Base-by-base conservation (phyloP, 768 basidiomycete genomes). In the Trametes cubensis region DNA sequence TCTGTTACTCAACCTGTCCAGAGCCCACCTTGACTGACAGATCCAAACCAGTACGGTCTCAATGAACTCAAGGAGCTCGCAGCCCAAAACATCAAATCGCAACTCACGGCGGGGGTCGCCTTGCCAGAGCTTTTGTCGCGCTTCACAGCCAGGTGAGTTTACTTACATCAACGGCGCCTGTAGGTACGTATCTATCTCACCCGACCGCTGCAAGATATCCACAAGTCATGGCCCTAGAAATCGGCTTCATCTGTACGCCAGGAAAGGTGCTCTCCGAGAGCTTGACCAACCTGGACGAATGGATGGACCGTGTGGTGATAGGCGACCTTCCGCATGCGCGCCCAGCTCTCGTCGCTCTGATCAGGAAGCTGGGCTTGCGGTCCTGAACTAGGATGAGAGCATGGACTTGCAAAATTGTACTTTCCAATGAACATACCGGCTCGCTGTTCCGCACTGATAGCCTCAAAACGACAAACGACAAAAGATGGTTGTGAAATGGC, bases 311-410 rank as follows among this genome's bases (percentile, higher is more conserved):
- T 21, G n/a, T 55, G 17, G 44, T 44, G 7, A 46, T 4, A 18
- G 54, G 54, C 28, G 54, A 55, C 11, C 54, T 45, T 13, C 42
- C 54, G 15, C 54, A 55, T 34, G 54, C 54, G 34, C 30, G 28
- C 17, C n/a, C 42, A 2, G 54, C 54, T 13, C 42, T 55, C 6
- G 42, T 23, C 1, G 42, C 18, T n/a, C 54, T 55, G 28, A 44
- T 55, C 7, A 44, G 28, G n/a, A 55, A 34, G 26, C 26, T 55
- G 34, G 10, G 34, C 34, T 10, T 34, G 6, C 5, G 5, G 34
- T 28, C 28, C 28, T 28, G 28, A 28, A 28, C 28, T 28, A n/a
- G n/a, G n/a, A n/a, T n/a, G n/a, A n/a, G n/a, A n/a, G n/a, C n/a
- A n/a, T n/a, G n/a, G n/a, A n/a, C n/a, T n/a, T n/a, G n/a, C n/a